Evolutionary conservation across 768 basidiomycete species (phyloP).

Genomic region (Boletus vermiculosoides): DNA sequence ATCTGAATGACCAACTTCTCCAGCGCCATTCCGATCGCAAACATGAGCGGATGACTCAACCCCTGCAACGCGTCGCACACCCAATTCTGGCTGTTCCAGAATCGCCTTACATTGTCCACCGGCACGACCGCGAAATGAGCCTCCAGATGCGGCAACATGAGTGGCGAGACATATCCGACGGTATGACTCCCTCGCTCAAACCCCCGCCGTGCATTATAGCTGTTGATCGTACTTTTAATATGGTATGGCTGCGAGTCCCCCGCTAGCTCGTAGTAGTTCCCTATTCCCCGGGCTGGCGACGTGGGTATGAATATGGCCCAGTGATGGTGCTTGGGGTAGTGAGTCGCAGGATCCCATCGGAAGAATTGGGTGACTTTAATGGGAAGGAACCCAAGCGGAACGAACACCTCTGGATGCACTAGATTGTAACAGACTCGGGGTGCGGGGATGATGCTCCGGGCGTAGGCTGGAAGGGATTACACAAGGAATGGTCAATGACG

Average conservation of each 20-base stretch:
- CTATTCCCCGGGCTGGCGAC: neutral
- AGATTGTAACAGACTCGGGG: neutral
- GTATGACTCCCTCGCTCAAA: constrained; percentile 10
- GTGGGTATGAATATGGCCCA: constrained; percentile 15
- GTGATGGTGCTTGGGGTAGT: neutral
- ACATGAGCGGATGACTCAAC: constrained; percentile 6
- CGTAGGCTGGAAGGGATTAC: neutral
- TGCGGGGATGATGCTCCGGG: neutral
- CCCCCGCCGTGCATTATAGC: neutral
- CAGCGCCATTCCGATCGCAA: neutral
- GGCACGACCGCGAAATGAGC: neutral
- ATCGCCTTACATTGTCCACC: neutral
- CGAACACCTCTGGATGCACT: neutral
- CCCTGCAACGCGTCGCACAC: constrained; percentile 3
- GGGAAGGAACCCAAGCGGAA: constrained; percentile 2
- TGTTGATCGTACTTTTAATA: neutral
- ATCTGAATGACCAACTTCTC: constrained; percentile 1
- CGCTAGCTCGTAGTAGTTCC: constrained; percentile 9
- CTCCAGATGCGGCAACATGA: constrained; percentile 4
- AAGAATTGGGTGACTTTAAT: constrained; percentile 1
- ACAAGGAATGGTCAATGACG: neutral
- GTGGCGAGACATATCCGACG: constrained; percentile 7
- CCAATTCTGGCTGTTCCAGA: constrained; percentile 6
- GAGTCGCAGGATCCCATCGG: neutral
- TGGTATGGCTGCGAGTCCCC: neutral